Evolutionary conservation across 345 rosid genomes (phyloP).

Genomic region (Pistacia integerrima): DNA sequence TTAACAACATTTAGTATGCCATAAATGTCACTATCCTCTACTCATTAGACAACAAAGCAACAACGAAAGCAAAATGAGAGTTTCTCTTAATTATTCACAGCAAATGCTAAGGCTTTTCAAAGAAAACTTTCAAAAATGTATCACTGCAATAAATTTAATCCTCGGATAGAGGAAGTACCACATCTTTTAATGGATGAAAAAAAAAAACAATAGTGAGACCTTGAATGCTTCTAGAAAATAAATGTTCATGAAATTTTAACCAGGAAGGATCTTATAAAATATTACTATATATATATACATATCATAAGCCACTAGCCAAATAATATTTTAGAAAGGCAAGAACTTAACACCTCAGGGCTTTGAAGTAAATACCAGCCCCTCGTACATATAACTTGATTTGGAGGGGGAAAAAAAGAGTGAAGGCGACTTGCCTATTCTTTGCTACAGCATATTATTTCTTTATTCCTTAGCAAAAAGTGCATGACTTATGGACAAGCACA

Average conservation of each 20-base stretch:
- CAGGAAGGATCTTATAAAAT: too few species aligned
- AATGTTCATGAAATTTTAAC: too few species aligned
- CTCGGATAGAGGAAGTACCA: too few species aligned
- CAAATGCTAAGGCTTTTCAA: not conserved
- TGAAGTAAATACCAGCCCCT: not conserved
- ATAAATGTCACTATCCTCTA: not conserved
- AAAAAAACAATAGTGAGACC: not conserved
- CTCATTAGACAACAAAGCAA: not conserved
- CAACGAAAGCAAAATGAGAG: not conserved
- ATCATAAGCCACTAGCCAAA: not conserved
- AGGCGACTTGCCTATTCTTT: not conserved
- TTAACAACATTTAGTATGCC: too few species aligned
- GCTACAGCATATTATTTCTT: not conserved
- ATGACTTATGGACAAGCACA: not conserved
- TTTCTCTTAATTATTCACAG: not conserved
- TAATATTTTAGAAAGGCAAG: too few species aligned
- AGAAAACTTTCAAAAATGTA: not conserved
- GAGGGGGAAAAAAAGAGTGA: not conserved
- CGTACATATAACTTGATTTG: not conserved
- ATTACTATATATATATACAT: too few species aligned
- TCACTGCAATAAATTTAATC: too few species aligned
- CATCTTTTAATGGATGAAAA: too few species aligned
- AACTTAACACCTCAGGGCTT: not conserved
- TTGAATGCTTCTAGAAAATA: too few species aligned
- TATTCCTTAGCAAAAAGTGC: constrained; percentile 1